A percentile compares a stretch with the other conserved stretches of the same genome.
Evolutionary conservation across 2,329 filamentous ascomycete genomes (phyloP).

Genomic region (Verticillium longisporum): DNA sequence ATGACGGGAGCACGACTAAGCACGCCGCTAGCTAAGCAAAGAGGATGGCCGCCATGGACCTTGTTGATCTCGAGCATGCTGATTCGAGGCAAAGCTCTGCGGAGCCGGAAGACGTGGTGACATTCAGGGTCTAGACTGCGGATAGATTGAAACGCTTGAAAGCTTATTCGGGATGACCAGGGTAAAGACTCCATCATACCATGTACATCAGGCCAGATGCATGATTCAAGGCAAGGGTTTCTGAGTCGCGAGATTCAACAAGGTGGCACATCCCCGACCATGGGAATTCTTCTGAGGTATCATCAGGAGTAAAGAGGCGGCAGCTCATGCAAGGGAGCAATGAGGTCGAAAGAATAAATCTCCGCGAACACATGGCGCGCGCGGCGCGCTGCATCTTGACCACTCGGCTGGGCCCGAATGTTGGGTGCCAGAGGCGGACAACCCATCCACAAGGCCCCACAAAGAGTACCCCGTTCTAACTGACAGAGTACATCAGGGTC

Average conservation of each 20-base stretch:
- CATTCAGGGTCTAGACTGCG: background rate
- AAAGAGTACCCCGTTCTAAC: background rate
- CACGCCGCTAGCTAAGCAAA: background rate
- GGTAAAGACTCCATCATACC: background rate
- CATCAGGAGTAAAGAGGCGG: too few species aligned
- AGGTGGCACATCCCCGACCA: background rate
- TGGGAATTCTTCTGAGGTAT: background rate
- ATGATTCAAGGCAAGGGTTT: background rate
- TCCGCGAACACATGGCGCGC: too few species aligned
- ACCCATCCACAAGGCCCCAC: background rate
- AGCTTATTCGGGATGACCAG: background rate
- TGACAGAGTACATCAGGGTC: background rate
- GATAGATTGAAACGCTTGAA: background rate
- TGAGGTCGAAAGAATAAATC: too few species aligned
- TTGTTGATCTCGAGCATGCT: background rate
- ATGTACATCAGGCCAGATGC: background rate
- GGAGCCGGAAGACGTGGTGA: background rate
- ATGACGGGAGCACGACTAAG: background rate
- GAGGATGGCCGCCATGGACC: background rate
- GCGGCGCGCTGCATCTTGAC: too few species aligned
- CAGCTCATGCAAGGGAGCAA: too few species aligned
- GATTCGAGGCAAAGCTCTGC: background rate
- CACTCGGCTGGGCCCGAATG: too few species aligned
- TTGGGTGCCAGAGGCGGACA: too few species aligned
- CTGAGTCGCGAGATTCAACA: background rate